Base-by-base conservation (phyloP, 768 basidiomycete species). In the Amanita rubescens region DNA sequence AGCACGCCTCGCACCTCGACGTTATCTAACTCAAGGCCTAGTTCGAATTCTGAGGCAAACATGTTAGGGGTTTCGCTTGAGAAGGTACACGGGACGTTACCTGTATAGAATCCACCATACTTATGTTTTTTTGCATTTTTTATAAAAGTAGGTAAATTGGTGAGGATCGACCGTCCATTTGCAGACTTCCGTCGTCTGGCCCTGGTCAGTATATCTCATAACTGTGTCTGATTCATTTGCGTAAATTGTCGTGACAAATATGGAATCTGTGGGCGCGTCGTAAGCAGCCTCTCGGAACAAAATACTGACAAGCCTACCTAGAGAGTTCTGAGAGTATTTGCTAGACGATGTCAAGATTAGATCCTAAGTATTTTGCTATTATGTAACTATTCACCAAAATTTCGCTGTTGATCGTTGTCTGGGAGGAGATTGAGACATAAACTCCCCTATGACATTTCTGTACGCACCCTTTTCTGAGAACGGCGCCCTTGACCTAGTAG, bases 181-280 rank as follows among this genome's bases (percentile, higher is more conserved):
- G 27, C 27, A 30, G 27, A 30, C 62, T 67, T 52, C 65, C 59
- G 66, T 60, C 61, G 30, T 30, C 27, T 4, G 5, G 32, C 87
- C 87, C 71, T 92, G 90, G 63, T 93, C 90, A 1, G 84, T 88
- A 61, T 92, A 93, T 57, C 90, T 75, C 85, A 88, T 84, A 42
- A 84, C 73, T 60, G 74, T 80, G 60, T 87, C 85, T 15, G 74
- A 70, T 54, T 89, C 86, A 39, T 84, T 85, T 7, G 87, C 88
- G 66, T 81, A 91, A 54, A 93, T 69, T 47, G 85, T 82, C n/a
- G 90, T 89, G 49, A 89, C 82, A 60, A 92, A 93, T 39, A 81
- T 70, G 24, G 82, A 82, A 68, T 92, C 89, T 87, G 63, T 19
- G 41, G 24, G 9, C n/a, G 8, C 27, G 8, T 30, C n/a, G 8